Evolutionary conservation across 2,329 filamentous ascomycete genomes (phyloP).

Genomic region (Niveomyces coronatus): DNA sequence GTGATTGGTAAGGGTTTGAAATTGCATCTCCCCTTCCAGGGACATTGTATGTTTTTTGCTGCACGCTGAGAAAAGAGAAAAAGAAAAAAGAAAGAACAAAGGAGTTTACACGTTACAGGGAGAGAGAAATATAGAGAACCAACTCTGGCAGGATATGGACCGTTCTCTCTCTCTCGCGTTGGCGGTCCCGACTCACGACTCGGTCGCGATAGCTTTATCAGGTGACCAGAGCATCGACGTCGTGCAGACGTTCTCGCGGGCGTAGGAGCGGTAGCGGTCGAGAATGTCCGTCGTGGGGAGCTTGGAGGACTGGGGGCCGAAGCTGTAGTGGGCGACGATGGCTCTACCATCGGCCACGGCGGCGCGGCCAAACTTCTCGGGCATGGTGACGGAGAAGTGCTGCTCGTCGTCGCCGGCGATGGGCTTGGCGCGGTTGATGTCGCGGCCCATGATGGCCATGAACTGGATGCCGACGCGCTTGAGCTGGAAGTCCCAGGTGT

Average conservation of each 20-base stretch:
- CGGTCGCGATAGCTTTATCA: too few species aligned
- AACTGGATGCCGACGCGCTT: slow-evolving; percentile 44
- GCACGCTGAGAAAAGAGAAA: too few species aligned
- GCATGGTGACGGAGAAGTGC: slow-evolving; percentile 30
- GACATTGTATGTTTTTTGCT: too few species aligned
- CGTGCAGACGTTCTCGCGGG: slow-evolving; percentile 38
- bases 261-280: slow-evolving; percentile 41
- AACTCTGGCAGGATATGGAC: too few species aligned
- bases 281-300: slow-evolving; percentile 44
- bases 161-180: not conserved
- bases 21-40: too few species aligned
- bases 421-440: slow-evolving; percentile 37
- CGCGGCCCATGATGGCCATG: slow-evolving; percentile 40
- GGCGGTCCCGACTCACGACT: too few species aligned
- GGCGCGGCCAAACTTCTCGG: slow-evolving; percentile 25
- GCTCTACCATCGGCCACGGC: slow-evolving; percentile 44
- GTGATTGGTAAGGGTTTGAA: too few species aligned
- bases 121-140: too few species aligned
- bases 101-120: not conserved
- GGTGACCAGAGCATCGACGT: slow-evolving; percentile 21
- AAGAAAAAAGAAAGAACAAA: not conserved
- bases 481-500: slow-evolving; percentile 37
- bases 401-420: slow-evolving; percentile 35
- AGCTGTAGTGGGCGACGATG: slow-evolving; percentile 43
- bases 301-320: slow-evolving; percentile 26